Percentiles rank a stretch among this genome's conserved stretches.
Conservation (phyloP, 352 stramenopile genomes). For the Phytophthora citrophthora region DNA sequence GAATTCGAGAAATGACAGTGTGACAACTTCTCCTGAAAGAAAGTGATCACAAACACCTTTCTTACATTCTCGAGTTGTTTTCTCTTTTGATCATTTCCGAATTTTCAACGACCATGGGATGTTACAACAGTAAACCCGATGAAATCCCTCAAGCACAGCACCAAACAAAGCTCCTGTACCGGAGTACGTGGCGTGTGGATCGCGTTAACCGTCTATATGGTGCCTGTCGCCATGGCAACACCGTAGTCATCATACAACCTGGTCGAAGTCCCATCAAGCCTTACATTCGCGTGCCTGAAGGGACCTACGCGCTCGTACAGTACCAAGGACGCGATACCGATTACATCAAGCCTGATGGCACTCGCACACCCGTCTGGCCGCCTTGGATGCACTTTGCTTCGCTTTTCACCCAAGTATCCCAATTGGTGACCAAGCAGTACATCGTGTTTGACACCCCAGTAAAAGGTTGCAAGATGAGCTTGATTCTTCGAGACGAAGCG, state of each 20-base stretch:
- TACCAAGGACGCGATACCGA: not conserved
- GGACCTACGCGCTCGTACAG: not conserved
- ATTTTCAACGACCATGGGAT: not conserved
- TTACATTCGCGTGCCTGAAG: slow-evolving; percentile 8
- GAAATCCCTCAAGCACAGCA: not conserved
- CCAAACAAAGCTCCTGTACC: slow-evolving; percentile 4
- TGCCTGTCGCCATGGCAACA: not conserved
- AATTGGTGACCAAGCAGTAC: slow-evolving; percentile 88
- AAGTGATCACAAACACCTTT: not conserved
- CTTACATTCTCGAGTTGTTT: not conserved
- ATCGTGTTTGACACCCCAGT: slow-evolving; percentile 85
- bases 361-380: slow-evolving; percentile 43
- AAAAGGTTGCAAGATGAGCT: slow-evolving; percentile 87
- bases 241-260: slow-evolving; percentile 23
- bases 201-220: not conserved
- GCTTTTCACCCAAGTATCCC: slow-evolving; percentile 75
- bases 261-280: slow-evolving; percentile 4
- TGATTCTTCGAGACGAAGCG: slow-evolving; percentile 71
- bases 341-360: slow-evolving; percentile 27
- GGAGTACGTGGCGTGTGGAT: not conserved
- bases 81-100: not conserved
- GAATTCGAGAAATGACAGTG: too few relatives aligned
- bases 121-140: not conserved
- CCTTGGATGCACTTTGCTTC: slow-evolving; percentile 70
- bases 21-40: not conserved